A percentile compares a stretch with the other conserved stretches of the same genome.
These are phyloP conservation scores for Globisporangium paroecandrum DNA, from an alignment of 352 stramenopile species.

Conservation along the genomic window DNA sequence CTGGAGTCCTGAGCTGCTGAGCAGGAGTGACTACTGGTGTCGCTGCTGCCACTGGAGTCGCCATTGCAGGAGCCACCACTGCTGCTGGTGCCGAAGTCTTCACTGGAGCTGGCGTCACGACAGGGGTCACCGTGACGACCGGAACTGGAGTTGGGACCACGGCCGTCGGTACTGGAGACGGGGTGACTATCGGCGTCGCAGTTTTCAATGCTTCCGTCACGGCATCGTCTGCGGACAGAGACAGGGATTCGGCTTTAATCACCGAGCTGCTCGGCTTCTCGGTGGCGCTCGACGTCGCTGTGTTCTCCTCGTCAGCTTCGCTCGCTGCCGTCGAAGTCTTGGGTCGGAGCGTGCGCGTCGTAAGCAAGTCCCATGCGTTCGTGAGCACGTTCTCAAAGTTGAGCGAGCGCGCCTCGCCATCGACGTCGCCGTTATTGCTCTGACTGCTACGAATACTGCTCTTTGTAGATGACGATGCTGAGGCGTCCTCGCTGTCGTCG, in stretches of 20 bases:
- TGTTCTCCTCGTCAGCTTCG: conserved; percentile 3
- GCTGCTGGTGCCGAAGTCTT: conserved; percentile 2
- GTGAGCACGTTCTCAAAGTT: neutral
- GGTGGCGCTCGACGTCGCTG: neutral
- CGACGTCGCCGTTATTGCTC: neutral
- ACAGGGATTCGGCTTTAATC: neutral
- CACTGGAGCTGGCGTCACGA: conserved; percentile 4
- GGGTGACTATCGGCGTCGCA: conserved; percentile 5
- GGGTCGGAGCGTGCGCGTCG: conserved; percentile 10
- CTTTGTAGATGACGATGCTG: neutral
- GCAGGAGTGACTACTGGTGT: conserved; percentile 1
- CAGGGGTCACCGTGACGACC: neutral
- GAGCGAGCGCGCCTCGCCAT: neutral
- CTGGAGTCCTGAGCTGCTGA: conserved; percentile 7
- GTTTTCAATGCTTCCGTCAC: conserved; percentile 17
- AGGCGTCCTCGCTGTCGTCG: conserved; percentile 2
- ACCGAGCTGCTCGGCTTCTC: neutral
- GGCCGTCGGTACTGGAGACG: neutral
- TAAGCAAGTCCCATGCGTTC: conserved; percentile 10
- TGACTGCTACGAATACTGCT: neutral
- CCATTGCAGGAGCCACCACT: neutral
- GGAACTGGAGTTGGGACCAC: conserved; percentile 7
- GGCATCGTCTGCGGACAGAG: conserved; percentile 17
- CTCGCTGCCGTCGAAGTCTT: neutral
- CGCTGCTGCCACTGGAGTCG: neutral